Conservation (phyloP, 805 yeast genomes). For the Lipomyces chichibuensis region DNA sequence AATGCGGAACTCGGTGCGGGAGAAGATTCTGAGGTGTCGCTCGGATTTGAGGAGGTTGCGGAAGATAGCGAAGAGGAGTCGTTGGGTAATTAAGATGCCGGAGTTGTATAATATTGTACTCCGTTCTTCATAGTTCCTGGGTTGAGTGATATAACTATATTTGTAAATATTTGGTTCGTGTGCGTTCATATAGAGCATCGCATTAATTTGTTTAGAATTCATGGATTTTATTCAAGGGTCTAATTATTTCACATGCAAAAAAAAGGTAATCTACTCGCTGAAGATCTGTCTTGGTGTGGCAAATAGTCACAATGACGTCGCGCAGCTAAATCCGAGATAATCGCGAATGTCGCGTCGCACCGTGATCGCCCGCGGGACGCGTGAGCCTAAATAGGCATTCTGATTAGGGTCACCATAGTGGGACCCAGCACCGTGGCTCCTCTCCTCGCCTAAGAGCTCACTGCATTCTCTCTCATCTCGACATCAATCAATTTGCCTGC, state of each 20-base stretch:
- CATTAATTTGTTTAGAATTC: no score
- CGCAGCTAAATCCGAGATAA: no score
- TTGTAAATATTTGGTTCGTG: no score
- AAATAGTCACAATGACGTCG: no score
- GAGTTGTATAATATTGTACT: no score
- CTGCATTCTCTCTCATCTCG: neutral
- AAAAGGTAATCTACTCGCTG: no score
- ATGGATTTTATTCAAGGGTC: no score
- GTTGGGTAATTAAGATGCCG: neutral
- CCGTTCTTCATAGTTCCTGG: neutral
- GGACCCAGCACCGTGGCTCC: neutral
- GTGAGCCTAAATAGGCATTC: conserved; percentile 22
- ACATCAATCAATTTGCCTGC: neutral
- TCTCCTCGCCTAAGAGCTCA: neutral
- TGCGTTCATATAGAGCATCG: no score
- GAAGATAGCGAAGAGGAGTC: neutral
- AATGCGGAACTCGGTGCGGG: conserved; percentile 7
- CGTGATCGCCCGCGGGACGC: conserved; percentile 6
- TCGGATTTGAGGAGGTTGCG: neutral
- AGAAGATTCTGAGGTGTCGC: neutral
- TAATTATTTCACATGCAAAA: no score
- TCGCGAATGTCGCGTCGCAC: neutral
- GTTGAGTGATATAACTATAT: neutral
- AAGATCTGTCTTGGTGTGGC: no score
- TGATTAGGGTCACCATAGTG: neutral